Base-by-base conservation (phyloP, 768 basidiomycete species). In the Boletus reticulatus region DNA sequence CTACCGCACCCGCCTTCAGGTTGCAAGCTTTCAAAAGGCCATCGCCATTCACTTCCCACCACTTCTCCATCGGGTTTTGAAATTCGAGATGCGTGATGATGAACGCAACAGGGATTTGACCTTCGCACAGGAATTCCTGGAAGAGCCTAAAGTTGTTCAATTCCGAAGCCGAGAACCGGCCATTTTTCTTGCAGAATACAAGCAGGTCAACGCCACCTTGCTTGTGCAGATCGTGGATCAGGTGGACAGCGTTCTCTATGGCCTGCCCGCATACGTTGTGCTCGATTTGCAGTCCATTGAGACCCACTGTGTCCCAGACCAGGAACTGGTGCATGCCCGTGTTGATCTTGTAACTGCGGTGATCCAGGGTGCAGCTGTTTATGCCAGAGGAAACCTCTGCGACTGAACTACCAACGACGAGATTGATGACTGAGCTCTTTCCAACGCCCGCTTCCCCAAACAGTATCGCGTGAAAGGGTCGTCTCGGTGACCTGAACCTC, bases 371-470 rank as follows among this genome's bases (percentile, higher is more conserved):
- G 57, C 70, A 75, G 10, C 75, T 69, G 0, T 52, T 27, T 10
- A 71, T 57, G 8, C 51, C 32, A 37, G 55, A 60, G 8, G 74
- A 75, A 11, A 67, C 59, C 0, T 32, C 10, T 3, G 75, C 75
- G 5, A 51, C 47, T 0, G 57, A 19, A 0, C 45, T 17, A 6
- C 67, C 70, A n/a, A 57, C 49, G 24, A 78, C 29, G 59, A 80
- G 71, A 58, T 79, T 79, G 55, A 78, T 57, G 43, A 78, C 53
- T 0, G 75, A 74, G 50, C 75, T 75, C 55, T 80, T 79, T 43
- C 73, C 72, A n/a, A 45, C 56, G 29, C 77, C 77, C 0, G 72
- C 60, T 44, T 77, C 75, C 7, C 78, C 77, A 42, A 79, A 78
- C 16, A 78, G 41, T 43, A 78, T 60, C 6, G 69, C 59, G 37